phyloP scores from a whole-genome alignment of 2,329 filamentous ascomycete species.

The Fusarium veterinarium region DNA sequence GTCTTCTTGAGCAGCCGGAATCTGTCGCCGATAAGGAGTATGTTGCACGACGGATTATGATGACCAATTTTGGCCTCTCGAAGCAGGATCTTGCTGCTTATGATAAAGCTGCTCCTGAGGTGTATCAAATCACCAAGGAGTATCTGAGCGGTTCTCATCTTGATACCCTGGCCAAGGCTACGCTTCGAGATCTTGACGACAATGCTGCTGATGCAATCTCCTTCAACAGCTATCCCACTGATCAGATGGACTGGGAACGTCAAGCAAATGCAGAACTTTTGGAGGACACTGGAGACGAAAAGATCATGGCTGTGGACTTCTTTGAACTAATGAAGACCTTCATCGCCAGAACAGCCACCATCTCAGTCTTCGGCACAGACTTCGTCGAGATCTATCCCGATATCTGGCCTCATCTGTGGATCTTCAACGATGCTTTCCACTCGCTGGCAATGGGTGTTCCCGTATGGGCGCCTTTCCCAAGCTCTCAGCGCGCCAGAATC shows the following conservation, averaged over 20 bases:
- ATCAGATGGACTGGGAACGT: slow-evolving; percentile 55
- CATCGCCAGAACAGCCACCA: slow-evolving; percentile 50
- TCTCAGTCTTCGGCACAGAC: slow-evolving; percentile 54
- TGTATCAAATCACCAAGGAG: slow-evolving; percentile 44
- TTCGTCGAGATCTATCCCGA: slow-evolving; percentile 56
- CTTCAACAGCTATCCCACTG: slow-evolving; percentile 52
- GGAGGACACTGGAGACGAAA: slow-evolving; percentile 38
- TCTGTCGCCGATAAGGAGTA: slow-evolving; percentile 44
- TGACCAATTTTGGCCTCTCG: slow-evolving; percentile 49
- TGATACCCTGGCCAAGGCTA: slow-evolving; percentile 32
- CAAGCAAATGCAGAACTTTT: slow-evolving; percentile 48
- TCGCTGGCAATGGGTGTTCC: slow-evolving; percentile 48
- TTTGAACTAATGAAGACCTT: slow-evolving; percentile 51
- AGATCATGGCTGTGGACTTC: slow-evolving; percentile 50
- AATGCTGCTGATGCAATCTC: slow-evolving; percentile 52
- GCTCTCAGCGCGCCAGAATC: slow-evolving; percentile 47
- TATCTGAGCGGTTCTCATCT: slow-evolving; percentile 44
- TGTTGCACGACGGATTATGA: slow-evolving; percentile 44
- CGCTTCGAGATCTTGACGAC: slow-evolving; percentile 41
- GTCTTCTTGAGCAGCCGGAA: slow-evolving; percentile 47
- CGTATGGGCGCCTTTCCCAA: slow-evolving; percentile 49
- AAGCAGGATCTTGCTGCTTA: slow-evolving; percentile 48
- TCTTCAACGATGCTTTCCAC: slow-evolving; percentile 51
- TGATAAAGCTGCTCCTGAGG: slow-evolving; percentile 44
- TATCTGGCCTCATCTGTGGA: slow-evolving; percentile 53